These are phyloP conservation scores for Cerrena zonata DNA, from an alignment of 1,284 basidiomycete species.

Conservation along the genomic window DNA sequence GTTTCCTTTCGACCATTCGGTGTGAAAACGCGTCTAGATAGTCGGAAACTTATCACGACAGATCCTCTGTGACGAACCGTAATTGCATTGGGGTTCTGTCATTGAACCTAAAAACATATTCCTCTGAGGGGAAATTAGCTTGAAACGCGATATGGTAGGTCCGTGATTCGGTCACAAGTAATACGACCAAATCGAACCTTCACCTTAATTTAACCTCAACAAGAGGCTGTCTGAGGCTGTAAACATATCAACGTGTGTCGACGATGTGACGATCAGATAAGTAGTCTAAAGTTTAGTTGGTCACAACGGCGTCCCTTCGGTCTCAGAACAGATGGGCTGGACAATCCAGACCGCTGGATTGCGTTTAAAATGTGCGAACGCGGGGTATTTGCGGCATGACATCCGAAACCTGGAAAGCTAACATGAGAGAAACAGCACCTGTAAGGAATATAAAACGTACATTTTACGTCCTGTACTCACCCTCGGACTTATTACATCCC, in stretches of 20 bases:
- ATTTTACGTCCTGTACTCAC: background rate
- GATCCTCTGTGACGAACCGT: background rate
- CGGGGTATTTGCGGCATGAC: background rate
- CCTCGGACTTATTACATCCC: background rate
- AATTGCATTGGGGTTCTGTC: too few species aligned
- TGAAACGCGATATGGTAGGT: too few species aligned
- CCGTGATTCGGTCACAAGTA: too few species aligned
- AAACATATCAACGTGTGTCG: too few species aligned
- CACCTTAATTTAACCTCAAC: too few species aligned
- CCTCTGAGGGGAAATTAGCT: too few species aligned
- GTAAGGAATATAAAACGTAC: background rate
- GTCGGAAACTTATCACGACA: background rate
- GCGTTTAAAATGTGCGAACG: background rate
- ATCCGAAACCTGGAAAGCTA: background rate
- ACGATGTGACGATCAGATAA: too few species aligned
- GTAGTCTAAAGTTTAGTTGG: background rate
- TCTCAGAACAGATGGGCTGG: background rate
- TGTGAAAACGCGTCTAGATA: slow-evolving; percentile 2
- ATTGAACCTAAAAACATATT: too few species aligned
- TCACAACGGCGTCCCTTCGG: background rate
- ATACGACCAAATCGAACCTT: too few species aligned
- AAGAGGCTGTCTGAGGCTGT: too few species aligned
- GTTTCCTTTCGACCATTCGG: too few species aligned
- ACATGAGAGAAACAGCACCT: background rate
- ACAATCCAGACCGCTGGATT: background rate